Evolutionary conservation across 495 filamentous ascomycete genomes (phyloP), one percentile per base, ranked within the genome.

Genomic region (Penicillium cosmopolitanum): DNA sequence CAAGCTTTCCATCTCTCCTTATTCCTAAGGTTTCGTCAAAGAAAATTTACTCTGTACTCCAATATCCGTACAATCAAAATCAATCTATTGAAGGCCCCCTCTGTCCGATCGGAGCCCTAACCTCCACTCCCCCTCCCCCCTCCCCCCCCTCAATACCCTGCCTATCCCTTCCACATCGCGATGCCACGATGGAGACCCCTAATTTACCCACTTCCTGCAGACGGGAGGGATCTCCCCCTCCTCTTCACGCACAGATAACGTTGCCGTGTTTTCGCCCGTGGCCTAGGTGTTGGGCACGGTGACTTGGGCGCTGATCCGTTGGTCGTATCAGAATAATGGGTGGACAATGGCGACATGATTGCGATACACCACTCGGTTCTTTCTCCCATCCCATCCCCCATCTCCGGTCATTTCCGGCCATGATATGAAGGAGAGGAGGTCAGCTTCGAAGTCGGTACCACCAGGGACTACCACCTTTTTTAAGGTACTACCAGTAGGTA

Each of bases 101-200:
- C 21, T 21, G 21, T n/a, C 46, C 19, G 50, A 33, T 51, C 50
- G 50, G 50, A 35, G 28, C 28, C 28, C 28, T 31, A 31, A 31
- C 28, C 1, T 31, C 8, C 28, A 21, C 19, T 9, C 28, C 28
- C 4, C 35, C 10, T 6, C 18, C 50, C 15, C 15, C 46, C 53
- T 42, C 10, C 18, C 50, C 15, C 15, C 46, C 53, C 48, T 21
- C 6, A 16, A 61, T 51, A 63, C 57, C 64, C 64, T 57, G 64
- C 50, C 60, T 59, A 63, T 66, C 63, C 54, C 53, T 63, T 15
- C 63, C 55, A 28, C 28, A 51, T 55, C 42, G 23, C 16, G 36
- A 25, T 25, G 21, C 18, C 25, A 31, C 25, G 48, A 57, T 58
- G 60, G 51, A 58, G 51, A 50, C 51, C 60, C 46, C 34, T 31